Conservation (phyloP, 768 basidiomycete genomes). For the Lactarius akahatsu region DNA sequence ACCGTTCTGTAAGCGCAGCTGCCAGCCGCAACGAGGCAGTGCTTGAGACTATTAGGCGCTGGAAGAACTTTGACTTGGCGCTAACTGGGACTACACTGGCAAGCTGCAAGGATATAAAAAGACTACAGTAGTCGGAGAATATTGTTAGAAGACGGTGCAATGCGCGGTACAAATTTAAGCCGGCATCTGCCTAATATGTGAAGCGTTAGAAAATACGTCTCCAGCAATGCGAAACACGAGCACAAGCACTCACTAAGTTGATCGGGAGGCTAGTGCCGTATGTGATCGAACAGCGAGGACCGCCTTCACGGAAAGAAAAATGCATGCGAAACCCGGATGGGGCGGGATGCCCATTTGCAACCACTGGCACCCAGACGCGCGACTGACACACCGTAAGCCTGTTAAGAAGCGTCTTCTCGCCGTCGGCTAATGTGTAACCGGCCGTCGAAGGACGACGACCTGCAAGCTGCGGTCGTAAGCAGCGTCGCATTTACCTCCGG, state of each 20-base stretch:
- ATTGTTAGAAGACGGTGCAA: neutral
- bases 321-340: neutral
- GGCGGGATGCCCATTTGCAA: neutral
- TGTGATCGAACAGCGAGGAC: neutral
- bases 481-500: neutral
- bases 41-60: neutral
- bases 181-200: neutral
- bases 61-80: neutral
- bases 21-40: conserved; percentile 8
- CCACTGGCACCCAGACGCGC: neutral
- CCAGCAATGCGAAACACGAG: neutral
- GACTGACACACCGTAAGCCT: neutral
- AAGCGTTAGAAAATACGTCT: neutral
- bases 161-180: neutral
- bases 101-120: neutral
- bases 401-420: conserved; percentile 5
- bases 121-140: neutral
- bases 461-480: neutral
- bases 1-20: conserved; percentile 12
- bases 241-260: neutral
- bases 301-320: neutral
- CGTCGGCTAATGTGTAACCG: conserved; percentile 7
- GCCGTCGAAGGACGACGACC: conserved; percentile 2
- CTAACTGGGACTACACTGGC: conserved; percentile 13
- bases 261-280: neutral